Conservation (phyloP, 2,329 filamentous ascomycete species). For the Cladosporium sp. region DNA sequence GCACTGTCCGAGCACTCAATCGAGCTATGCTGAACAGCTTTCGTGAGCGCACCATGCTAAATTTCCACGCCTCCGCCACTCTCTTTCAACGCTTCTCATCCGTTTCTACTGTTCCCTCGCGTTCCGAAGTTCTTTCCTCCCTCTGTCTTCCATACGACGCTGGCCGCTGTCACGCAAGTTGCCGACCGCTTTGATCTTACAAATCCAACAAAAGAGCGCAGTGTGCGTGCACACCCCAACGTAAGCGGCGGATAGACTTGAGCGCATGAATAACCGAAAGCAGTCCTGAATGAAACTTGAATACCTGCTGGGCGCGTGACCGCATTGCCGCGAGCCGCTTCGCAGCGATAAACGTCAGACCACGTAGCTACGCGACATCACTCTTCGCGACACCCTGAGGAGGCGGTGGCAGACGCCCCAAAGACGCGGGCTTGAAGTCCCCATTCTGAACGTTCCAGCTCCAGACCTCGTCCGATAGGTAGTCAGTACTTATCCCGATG, state of each 20-base stretch:
- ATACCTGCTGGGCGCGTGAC: too few relatives aligned
- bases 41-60: neutral
- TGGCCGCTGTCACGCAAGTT: too few relatives aligned
- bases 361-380: slow-evolving; percentile 39
- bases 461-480: slow-evolving; percentile 54
- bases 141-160: neutral
- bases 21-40: neutral
- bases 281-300: too few relatives aligned
- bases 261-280: too few relatives aligned
- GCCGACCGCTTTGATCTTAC: too few relatives aligned
- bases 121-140: neutral
- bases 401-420: slow-evolving; percentile 43
- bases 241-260: too few relatives aligned
- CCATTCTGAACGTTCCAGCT: slow-evolving; percentile 50
- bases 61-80: neutral
- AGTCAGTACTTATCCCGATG: slow-evolving; percentile 48
- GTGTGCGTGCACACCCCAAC: too few relatives aligned
- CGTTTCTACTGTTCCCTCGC: neutral
- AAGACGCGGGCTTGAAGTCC: slow-evolving; percentile 42
- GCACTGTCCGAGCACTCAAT: neutral
- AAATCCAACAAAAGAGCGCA: too few relatives aligned
- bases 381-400: neutral
- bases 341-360: slow-evolving; percentile 52
- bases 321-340: slow-evolving; percentile 22
- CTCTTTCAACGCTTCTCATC: neutral